Evolutionary conservation across 306 rosid genomes (phyloP), one percentile per base, ranked within the genome.

Genomic region (Abrus precatorius): DNA sequence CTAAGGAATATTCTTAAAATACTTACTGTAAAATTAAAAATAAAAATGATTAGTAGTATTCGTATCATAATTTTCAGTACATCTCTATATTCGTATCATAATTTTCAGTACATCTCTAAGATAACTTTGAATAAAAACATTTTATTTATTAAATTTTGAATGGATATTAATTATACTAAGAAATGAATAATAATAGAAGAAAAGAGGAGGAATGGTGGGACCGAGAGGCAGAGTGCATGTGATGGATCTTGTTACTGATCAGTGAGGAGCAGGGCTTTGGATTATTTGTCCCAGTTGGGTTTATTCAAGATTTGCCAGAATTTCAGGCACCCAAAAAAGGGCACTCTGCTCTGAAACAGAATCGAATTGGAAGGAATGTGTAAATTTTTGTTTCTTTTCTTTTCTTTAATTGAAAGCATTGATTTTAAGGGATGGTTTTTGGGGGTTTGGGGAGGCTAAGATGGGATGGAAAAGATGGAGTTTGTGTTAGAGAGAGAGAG

Each of bases 281-380:
- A 41, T 65, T 65, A 65, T 34, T 65, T 65, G 71, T 14, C 71
- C 29, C 3, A 69, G 79, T 69, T 45, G 62, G 27, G 59, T 52
- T 74, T 38, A 66, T 47, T 65, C 68, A 72, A 32, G 75, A 56
- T 12, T 10, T 69, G 61, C 13, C 50, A 78, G 57, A 65, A 65
- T 74, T 68, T 66, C 81, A 82, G 80, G 71, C 76, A 66, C 76
- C 80, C 61, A 82, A 29, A 67, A 81, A 75, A 34, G 48, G 71
- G 7, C 65, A 45, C n/a, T 10, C 63, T 66, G 76, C 55, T 67
- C 52, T 9, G 48, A 47, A 74, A 32, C 81, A 66, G 43, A 81
- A 33, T 74, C 48, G 38, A 75, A 75, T 36, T 75, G 5, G 47
- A 56, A 75, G 56, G 61, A 73, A 57, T 67, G 69, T 56, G 56